Conservation (phyloP, 2,329 filamentous ascomycete genomes). For the Talaromyces sp. region DNA sequence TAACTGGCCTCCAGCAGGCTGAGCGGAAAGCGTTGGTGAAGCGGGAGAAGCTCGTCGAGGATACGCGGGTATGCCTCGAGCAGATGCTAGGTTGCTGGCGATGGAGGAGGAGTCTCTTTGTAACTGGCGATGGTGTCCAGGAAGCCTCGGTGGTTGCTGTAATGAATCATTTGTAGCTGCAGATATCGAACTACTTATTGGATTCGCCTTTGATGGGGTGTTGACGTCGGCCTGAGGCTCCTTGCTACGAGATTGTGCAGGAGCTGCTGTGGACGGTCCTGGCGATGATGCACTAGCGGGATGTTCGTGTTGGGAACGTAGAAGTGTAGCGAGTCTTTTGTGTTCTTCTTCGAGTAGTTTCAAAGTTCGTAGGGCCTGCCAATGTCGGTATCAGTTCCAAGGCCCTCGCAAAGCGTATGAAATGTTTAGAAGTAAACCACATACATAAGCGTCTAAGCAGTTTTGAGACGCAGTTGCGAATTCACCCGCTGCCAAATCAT, state of each 20-base stretch:
- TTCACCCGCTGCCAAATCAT: conserved; percentile 81
- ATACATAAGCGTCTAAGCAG: conserved; percentile 61
- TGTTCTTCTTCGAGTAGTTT: conserved; percentile 86
- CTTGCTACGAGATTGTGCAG: conserved; percentile 21
- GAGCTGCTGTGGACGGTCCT: conserved; percentile 19
- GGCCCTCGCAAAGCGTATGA: too few species aligned
- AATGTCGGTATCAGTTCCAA: neutral
- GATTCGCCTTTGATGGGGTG: conserved; percentile 24
- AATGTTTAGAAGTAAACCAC: neutral
- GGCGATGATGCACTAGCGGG: conserved; percentile 32
- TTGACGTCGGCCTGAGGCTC: conserved; percentile 19
- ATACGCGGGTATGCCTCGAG: conserved; percentile 67
- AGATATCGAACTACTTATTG: conserved; percentile 29
- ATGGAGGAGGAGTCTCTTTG: conserved; percentile 77
- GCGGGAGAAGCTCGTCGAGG: conserved; percentile 61
- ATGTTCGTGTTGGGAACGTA: conserved; percentile 65
- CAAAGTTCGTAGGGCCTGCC: conserved; percentile 75
- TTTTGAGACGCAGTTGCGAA: conserved; percentile 77
- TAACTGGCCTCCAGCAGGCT: conserved; percentile 69
- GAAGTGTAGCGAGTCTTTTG: conserved; percentile 72
- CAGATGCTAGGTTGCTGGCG: conserved; percentile 81
- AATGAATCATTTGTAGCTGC: conserved; percentile 11
- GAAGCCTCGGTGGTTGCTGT: conserved; percentile 38
- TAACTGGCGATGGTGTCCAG: conserved; percentile 44
- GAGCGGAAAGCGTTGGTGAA: conserved; percentile 68